Conservation (phyloP, 225 moss, liverwort and hornwort genomes). For the Antitrichia curtipendula region DNA sequence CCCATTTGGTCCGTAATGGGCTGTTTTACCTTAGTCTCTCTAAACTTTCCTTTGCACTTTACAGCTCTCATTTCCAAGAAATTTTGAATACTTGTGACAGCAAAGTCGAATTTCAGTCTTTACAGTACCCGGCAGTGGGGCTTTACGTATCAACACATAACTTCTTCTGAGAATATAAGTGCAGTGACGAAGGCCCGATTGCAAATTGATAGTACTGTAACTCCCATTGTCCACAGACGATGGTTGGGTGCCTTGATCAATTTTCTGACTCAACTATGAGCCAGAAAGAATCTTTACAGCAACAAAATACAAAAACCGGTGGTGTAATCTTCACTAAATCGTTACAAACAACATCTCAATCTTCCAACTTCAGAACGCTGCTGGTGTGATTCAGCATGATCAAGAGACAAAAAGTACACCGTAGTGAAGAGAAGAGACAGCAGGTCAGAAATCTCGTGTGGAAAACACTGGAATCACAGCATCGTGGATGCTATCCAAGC, state of each 20-base stretch:
- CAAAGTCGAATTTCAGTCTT: too few species aligned
- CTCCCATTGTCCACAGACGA: not conserved
- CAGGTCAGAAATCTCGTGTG: slow-evolving; percentile 53
- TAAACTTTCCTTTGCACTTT: too few species aligned
- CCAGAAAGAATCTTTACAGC: too few species aligned
- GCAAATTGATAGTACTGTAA: not conserved
- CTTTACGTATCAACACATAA: not conserved
- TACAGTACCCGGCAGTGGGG: not conserved
- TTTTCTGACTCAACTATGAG: not conserved
- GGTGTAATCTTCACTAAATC: too few species aligned
- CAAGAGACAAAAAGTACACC: not conserved
- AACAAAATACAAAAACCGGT: not conserved
- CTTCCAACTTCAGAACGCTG: not conserved
- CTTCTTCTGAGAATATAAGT: too few species aligned
- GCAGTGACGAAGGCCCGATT: not conserved
- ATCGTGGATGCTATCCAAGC: slow-evolving; percentile 30
- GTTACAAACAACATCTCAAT: not conserved
- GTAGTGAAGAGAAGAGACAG: not conserved
- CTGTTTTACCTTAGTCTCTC: too few species aligned
- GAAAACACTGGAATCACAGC: slow-evolving; percentile 30
- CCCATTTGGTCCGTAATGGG: too few species aligned
- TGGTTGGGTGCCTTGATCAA: not conserved
- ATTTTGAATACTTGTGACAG: too few species aligned
- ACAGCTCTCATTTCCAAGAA: too few species aligned
- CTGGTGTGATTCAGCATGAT: too few species aligned